These are phyloP conservation scores for Phyllosticta citriasiana DNA, from an alignment of 2,329 filamentous ascomycete genomes.

Conservation along the genomic window DNA sequence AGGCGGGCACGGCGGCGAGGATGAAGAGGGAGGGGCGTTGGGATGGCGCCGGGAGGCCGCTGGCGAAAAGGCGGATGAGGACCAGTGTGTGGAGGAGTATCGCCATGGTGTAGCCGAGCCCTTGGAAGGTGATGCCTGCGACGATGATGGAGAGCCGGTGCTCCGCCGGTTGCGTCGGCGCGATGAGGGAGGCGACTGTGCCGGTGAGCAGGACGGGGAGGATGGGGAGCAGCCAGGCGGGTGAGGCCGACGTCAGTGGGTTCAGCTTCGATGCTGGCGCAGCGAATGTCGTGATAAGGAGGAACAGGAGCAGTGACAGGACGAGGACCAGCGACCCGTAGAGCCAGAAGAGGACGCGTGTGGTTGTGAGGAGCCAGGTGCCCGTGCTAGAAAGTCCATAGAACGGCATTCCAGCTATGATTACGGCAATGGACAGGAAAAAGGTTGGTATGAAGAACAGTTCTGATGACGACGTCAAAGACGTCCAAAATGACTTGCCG, in stretches of 20 bases:
- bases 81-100: constrained; percentile 65
- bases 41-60: constrained; percentile 52
- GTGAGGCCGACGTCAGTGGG: constrained; percentile 23
- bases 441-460: constrained; percentile 39
- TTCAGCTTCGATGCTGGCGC: constrained; percentile 54
- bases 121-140: constrained; percentile 59
- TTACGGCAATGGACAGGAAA: constrained; percentile 31
- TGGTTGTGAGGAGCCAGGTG: constrained; percentile 30
- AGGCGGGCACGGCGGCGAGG: constrained; percentile 63
- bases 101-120: constrained; percentile 58
- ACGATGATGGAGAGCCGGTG: constrained; percentile 53
- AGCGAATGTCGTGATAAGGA: constrained; percentile 48
- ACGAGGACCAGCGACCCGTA: constrained; percentile 33
- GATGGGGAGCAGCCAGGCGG: constrained; percentile 63
- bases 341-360: constrained; percentile 33
- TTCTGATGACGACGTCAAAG: constrained; percentile 42
- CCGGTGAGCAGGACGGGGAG: constrained; percentile 66
- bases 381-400: constrained; percentile 30
- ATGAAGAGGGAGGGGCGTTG: constrained; percentile 64
- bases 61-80: constrained; percentile 60
- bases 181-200: constrained; percentile 58
- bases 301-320: constrained; percentile 43
- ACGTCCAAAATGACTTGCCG: constrained; percentile 34
- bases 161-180: constrained; percentile 47
- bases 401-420: constrained; percentile 33